A percentile compares a stretch with the other conserved stretches of the same genome.
These are phyloP conservation scores for Skeletonema tropicum DNA, from an alignment of 108 stramenopile species.

Conservation along the genomic window DNA sequence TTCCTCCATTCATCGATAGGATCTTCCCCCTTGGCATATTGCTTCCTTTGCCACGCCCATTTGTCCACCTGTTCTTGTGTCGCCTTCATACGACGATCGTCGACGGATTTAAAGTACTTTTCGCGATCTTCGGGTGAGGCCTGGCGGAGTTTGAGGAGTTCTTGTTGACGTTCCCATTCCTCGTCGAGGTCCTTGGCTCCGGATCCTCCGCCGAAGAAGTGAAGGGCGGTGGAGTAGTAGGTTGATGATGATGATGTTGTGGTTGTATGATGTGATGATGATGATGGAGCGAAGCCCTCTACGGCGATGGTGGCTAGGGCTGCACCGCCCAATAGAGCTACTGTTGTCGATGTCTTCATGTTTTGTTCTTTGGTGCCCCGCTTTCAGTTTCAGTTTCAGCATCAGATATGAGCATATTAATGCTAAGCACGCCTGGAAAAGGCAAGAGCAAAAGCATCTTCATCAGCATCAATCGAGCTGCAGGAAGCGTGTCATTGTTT, in stretches of 20 bases:
- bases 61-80: slow-evolving; percentile 72
- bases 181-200: slow-evolving; percentile 50
- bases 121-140: slow-evolving; percentile 67
- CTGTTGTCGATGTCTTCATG: slow-evolving; percentile 1
- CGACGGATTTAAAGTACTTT: slow-evolving; percentile 77
- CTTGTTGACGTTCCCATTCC: slow-evolving; percentile 81
- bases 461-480: no score
- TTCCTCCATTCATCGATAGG: slow-evolving; percentile 89
- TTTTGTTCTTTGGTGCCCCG: neutral
- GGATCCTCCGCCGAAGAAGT: slow-evolving; percentile 27
- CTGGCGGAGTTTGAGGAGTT: slow-evolving; percentile 65
- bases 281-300: neutral
- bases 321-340: neutral
- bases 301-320: neutral
- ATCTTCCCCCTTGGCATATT: slow-evolving; percentile 83
- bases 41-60: slow-evolving; percentile 91
- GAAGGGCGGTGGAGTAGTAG: neutral
- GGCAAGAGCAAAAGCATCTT: no score
- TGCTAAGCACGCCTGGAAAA: no score
- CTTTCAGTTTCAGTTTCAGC: no score
- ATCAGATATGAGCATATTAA: no score
- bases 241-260: no score
- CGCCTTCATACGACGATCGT: slow-evolving; percentile 70
- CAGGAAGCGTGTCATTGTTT: neutral
- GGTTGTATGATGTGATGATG: neutral